phyloP scores from a whole-genome alignment of 768 basidiomycete genomes.

The Hericium alpestre region DNA sequence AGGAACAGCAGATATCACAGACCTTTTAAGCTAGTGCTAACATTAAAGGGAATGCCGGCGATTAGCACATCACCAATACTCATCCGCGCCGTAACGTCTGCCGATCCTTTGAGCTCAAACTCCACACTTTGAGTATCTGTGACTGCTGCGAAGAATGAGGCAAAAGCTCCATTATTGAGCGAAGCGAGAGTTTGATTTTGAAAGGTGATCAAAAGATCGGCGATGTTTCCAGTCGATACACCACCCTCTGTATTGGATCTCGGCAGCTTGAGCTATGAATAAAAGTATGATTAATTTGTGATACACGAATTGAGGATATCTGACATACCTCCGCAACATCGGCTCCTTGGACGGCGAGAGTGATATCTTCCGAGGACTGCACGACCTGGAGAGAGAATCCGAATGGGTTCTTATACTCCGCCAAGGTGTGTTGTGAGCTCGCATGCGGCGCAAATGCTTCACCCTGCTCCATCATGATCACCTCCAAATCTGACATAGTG shows the following conservation, averaged over 20 bases:
- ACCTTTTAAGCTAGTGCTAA: constrained; percentile 47
- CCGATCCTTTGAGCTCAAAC: constrained; percentile 44
- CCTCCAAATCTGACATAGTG: constrained; percentile 41
- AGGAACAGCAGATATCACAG: constrained; percentile 2
- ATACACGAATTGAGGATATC: no score
- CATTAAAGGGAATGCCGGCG: constrained; percentile 50
- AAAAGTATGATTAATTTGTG: no score
- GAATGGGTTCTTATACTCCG: constrained; percentile 63
- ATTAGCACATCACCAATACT: constrained; percentile 60
- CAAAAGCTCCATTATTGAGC: constrained; percentile 43
- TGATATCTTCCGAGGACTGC: constrained; percentile 43
- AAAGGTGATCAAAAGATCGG: constrained; percentile 47
- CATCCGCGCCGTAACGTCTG: constrained; percentile 50
- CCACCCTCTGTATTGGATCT: constrained; percentile 39
- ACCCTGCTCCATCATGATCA: constrained; percentile 39
- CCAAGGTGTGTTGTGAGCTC: constrained; percentile 43
- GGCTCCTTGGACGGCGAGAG: constrained; percentile 35
- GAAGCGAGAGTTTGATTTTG: constrained; percentile 44
- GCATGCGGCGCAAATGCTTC: constrained; percentile 53
- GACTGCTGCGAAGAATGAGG: constrained; percentile 46
- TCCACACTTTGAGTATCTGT: constrained; percentile 36
- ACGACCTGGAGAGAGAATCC: constrained; percentile 64
- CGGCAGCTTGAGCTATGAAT: constrained; percentile 40
- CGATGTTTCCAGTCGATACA: constrained; percentile 62
- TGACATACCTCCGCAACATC: constrained; percentile 42